These are phyloP conservation scores for Tagetes erecta DNA, from an alignment of 129 eudicot genomes.

Conservation along the genomic window DNA sequence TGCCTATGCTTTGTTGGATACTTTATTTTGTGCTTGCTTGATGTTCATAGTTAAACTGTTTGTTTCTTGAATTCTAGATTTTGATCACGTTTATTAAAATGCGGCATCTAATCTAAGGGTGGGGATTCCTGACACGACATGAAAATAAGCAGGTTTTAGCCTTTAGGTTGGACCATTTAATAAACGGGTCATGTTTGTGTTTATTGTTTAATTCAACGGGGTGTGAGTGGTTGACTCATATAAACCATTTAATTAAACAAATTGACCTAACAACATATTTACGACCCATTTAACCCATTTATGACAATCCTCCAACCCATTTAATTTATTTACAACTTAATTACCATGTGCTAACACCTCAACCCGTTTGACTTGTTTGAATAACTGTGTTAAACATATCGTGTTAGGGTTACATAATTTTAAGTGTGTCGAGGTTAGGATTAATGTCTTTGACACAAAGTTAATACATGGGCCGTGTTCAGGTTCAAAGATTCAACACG, in stretches of 20 bases:
- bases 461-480: not conserved
- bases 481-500: not conserved
- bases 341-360: not conserved
- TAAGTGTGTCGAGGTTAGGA: not conserved
- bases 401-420: not conserved
- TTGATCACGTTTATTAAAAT: not conserved
- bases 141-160: not conserved
- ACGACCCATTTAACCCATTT: not conserved
- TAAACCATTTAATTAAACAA: not conserved
- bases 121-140: not conserved
- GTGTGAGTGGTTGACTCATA: not conserved
- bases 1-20: slow-evolving; percentile 15
- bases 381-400: not conserved
- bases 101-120: not conserved
- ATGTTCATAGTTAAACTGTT: not conserved
- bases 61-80: not conserved
- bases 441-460: not conserved
- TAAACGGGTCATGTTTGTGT: not conserved
- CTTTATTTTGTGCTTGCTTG: not conserved
- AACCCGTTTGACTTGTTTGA: not conserved
- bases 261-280: not conserved
- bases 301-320: not conserved
- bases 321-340: not conserved
- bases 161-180: not conserved
- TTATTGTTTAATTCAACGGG: no score